A percentile compares a stretch with the other conserved stretches of the same genome.
Conservation (phyloP, 768 basidiomycete genomes). For the Amanita phalloides region DNA sequence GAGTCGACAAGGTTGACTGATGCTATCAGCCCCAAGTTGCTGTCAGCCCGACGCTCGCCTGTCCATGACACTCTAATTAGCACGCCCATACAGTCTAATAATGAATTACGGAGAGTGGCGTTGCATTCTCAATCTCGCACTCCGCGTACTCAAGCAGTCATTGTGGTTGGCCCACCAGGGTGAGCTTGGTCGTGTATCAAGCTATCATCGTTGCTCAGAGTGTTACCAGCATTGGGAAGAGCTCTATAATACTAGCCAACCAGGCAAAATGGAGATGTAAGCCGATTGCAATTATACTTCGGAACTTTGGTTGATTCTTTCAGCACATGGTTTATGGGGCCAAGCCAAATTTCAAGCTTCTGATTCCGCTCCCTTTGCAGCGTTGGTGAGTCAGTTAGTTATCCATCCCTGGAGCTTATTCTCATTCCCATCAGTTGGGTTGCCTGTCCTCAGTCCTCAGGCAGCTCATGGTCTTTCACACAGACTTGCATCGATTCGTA, state of each 20-base stretch:
- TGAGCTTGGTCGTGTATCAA: constrained; percentile 15
- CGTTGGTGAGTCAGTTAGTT: constrained; percentile 31
- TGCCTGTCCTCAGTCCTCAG: constrained; percentile 64
- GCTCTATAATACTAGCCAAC: constrained; percentile 55
- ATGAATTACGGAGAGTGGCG: constrained; percentile 33
- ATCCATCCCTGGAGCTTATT: constrained; percentile 1
- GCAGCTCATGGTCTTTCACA: constrained; percentile 66
- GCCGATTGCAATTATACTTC: constrained; percentile 7
- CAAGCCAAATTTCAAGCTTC: constrained; percentile 63
- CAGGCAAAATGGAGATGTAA: constrained; percentile 65
- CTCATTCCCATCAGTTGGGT: constrained; percentile 30
- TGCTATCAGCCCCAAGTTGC: constrained; percentile 13
- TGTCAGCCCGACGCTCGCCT: constrained; percentile 13
- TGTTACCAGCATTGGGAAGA: constrained; percentile 52
- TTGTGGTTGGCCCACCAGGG: constrained; percentile 59
- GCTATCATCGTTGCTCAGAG: constrained; percentile 1
- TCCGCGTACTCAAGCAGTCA: constrained; percentile 45
- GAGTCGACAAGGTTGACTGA: constrained; percentile 20
- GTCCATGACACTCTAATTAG: constrained; percentile 18
- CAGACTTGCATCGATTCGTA: constrained; percentile 60
- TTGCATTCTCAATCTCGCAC: constrained; percentile 30
- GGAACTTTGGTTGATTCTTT: not conserved
- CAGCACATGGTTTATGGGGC: constrained; percentile 65
- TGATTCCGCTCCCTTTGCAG: constrained; percentile 60
- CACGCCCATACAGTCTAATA: constrained; percentile 25